These are phyloP conservation scores for Microsporum canis DNA, from an alignment of 2,329 filamentous ascomycete species.

Conservation along the genomic window DNA sequence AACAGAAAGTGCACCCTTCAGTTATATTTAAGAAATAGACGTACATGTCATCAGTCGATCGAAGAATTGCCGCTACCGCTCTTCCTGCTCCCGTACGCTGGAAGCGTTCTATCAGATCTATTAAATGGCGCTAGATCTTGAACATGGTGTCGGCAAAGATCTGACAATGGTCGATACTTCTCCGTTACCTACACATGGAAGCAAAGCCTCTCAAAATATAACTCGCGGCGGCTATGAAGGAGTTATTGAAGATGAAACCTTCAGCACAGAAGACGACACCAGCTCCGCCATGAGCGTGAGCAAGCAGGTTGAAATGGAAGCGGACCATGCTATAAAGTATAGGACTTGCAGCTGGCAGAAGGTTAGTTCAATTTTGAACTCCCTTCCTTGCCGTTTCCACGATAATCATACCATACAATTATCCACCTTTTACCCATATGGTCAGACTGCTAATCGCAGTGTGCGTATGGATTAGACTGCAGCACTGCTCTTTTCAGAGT, in stretches of 20 bases:
- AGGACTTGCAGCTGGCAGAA: constrained; percentile 91
- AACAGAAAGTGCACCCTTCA: not conserved
- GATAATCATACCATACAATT: not conserved
- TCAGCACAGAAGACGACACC: not conserved
- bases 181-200: not conserved
- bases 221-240: not conserved
- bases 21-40: not conserved
- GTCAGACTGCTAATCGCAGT: not conserved
- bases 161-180: constrained; percentile 1
- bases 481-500: constrained; percentile 82
- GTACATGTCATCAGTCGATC: constrained; percentile 8
- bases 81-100: constrained; percentile 20
- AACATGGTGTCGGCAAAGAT: constrained; percentile 11
- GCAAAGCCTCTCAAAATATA: not conserved
- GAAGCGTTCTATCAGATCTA: constrained; percentile 27
- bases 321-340: constrained; percentile 73
- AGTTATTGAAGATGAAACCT: not conserved
- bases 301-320: constrained; percentile 65
- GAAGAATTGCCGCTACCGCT: constrained; percentile 5
- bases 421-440: not conserved
- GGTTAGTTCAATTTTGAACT: constrained; percentile 33
- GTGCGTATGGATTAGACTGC: constrained; percentile 47
- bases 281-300: constrained; percentile 29
- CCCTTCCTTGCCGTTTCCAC: not conserved
- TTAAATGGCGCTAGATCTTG: constrained; percentile 29